These are phyloP conservation scores for Cucumis melo DNA, from an alignment of 306 rosid genomes.

Conservation along the genomic window DNA sequence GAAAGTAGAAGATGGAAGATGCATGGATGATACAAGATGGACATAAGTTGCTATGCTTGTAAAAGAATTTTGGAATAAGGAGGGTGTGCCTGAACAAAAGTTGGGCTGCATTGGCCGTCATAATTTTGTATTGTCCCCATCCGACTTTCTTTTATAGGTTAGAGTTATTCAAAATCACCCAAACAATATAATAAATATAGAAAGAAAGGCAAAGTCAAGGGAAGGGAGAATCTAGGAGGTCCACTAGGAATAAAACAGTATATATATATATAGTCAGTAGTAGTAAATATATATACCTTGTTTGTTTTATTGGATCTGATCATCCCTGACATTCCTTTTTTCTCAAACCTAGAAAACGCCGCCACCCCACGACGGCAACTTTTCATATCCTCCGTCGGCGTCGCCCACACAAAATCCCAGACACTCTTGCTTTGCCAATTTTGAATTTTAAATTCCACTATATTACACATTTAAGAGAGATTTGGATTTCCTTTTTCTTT, in stretches of 20 bases:
- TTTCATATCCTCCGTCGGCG: neutral
- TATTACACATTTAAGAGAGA: neutral
- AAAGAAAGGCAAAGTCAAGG: neutral
- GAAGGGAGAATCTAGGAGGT: neutral
- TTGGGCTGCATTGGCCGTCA: too few relatives aligned
- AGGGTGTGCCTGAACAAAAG: too few relatives aligned
- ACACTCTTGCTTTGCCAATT: neutral
- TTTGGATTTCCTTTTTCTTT: neutral
- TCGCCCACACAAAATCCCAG: neutral
- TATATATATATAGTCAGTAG: neutral
- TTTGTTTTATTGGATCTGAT: neutral
- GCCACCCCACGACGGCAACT: constrained; percentile 6
- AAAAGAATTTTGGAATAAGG: too few relatives aligned
- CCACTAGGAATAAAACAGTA: neutral
- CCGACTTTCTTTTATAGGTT: too few relatives aligned
- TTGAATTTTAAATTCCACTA: neutral
- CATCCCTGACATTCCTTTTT: neutral
- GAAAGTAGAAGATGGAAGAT: too few relatives aligned
- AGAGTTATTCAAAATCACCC: too few relatives aligned
- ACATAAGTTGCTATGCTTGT: too few relatives aligned
- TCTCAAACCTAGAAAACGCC: neutral
- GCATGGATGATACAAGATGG: too few relatives aligned
- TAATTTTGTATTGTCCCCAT: too few relatives aligned
- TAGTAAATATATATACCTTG: neutral
- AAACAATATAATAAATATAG: too few relatives aligned